Base-by-base conservation (phyloP, 257 asterid species). In the Ophiorrhiza pumila region DNA sequence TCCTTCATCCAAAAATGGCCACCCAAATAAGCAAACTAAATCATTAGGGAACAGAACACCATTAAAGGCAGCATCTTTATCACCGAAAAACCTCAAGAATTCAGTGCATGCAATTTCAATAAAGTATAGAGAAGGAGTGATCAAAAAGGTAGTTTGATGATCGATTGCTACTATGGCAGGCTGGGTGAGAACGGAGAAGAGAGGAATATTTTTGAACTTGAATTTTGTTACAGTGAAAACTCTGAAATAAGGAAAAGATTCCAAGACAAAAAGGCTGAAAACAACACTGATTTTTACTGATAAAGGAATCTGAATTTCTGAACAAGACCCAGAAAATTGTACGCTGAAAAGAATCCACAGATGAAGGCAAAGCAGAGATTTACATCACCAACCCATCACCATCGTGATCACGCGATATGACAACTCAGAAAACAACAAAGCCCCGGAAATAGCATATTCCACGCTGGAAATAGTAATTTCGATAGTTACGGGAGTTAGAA, bases 261-360 rank as follows among this genome's bases (percentile, higher is more conserved):
- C 49, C 56, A 76, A 37, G 60, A 64, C 68, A 71, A 45, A 46
- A 13, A 27, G 70, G 5, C 68, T 37, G 75, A 68, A 23, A 2
- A 6, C 52, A 12, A 12, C 42, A 46, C 18, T 46, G 52, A 15
- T 2, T 46, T 13, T 41, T 15, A 22, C 39, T n/a, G 71, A 67
- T 12, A 31, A 67, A 34, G 8, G n/a, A 27, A 67, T 46, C 13
- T 53, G 12, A 35, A n/a, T 46, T 4, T 17, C 22, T 20, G 4
- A 15, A 15, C 14, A 0, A 47, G 17, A 11, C 7, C 1, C 56
- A 18, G 23, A 18, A 17, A 17, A 17, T 5, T 4, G 23, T 18
- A 4, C 25, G 6, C 9, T 7, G 27, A 11, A 52, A 52, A 52
- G 57, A 52, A 52, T 52, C 2, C 57, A 20, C 25, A 49, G 5